Evolutionary conservation across 805 yeast genomes (phyloP), one percentile per base, ranked within the genome.

Genomic region (Middelhovenomyces tepae): DNA sequence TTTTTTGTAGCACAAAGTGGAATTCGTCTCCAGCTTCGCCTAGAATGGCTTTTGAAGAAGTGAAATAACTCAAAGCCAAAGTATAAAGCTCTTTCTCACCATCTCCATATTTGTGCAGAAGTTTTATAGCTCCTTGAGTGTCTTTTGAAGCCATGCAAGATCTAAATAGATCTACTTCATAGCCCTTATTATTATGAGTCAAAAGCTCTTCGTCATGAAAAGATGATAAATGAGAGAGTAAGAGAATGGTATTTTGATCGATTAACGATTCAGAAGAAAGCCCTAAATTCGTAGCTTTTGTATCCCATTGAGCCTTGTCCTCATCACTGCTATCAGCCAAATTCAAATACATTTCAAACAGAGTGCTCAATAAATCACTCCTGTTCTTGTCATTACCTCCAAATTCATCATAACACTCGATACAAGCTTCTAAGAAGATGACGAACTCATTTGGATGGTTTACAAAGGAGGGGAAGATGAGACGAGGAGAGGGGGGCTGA

Each of bases 391-490:
- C 56, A 32, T 71, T 65, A 0, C 91, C 89, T 34, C 81, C 91
- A 48, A 77, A 82, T 36, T 68, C 69, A 35, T 78, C 86, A 50
- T 82, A 82, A 8, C 81, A 68, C 45, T 78, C 83, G 10, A 86
- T 58, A 46, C 95, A 85, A 0, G 97, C 96, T 53, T 91, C 98
- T 36, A 91, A 56, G 42, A 91, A 91, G 5, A 83, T 81, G 16
- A 87, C 91, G 65, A 91, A 89, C 50, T 87, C 91, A 48, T 77
- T 72, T 0, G 91, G 86, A 51, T 81, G 84, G 44, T 78, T 72
- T n/a, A 82, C 73, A 53, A 91, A 91, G 1, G 93, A 75, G 2
- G 89, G 77, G 51, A 85, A 91, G 1, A 89, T 82, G 24, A 89
- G 64, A 28, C 86, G 68, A 5, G 97, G 97, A 32, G 77, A 69